Base-by-base conservation (phyloP, 208 protist species). In the Acanthamoeba pearcei region DNA sequence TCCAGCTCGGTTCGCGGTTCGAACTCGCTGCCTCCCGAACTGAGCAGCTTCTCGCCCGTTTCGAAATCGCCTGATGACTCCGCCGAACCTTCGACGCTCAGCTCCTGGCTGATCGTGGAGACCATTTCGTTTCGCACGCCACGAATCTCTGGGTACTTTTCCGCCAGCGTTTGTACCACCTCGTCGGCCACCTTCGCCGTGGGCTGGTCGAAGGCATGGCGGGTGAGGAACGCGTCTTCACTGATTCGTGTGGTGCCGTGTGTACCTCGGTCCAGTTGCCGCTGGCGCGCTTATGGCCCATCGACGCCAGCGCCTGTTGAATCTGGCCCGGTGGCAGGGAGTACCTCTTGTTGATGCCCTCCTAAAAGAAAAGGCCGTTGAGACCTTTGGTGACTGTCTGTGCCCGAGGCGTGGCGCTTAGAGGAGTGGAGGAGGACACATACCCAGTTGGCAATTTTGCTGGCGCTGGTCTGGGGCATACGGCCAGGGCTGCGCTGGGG, bases 1-100 rank as follows among this genome's bases (percentile, higher is more conserved):
- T 78, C 70, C 91, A 94, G 55, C 91, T 94, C 91, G 8, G 29
- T 53, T n/a, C 62, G 55, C 17, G 55, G 60, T 38, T 91, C 86
- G 27, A 76, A 8, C 1, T 91, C 64, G 10, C 32, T 38, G n/a
- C n/a, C 2, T 5, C 42, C 15, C 85, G n/a, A 27, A 24, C 5
- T 76, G 62, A 3, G 24, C 38, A 55, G 0, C 42, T 74, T 57
- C 38, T 68, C 62, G 13, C 10, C 38, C 60, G 86, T 12, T 68
- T 76, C 86, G 27, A 76, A 8, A 10, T 91, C 64, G 10, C 32
- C 60, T 74, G 32, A 13, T 2, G 9, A 27, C 19, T 91, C 86
- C 53, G 17, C 24, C n/a, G 53, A 24, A 88, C 53, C 80, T 88
- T 55, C 53, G 10, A 8, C 24, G 51, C 51, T 76, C 5, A 92